Evolutionary conservation across 352 stramenopile genomes (phyloP), one percentile per base, ranked within the genome.

Genomic region (Phytopythium vexans): DNA sequence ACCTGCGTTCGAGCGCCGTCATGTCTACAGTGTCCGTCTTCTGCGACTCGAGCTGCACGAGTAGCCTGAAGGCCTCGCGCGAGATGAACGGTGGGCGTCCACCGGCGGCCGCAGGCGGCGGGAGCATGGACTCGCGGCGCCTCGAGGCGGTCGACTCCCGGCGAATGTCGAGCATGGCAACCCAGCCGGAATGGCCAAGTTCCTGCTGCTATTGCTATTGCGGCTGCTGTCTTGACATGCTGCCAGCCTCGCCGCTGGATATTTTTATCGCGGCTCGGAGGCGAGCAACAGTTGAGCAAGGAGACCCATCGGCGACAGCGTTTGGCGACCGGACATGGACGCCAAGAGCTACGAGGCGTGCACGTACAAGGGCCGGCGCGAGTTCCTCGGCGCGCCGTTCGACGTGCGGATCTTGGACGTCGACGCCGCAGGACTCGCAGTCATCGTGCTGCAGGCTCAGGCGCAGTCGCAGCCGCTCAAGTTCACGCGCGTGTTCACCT

Each of bases 361-460:
- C 53, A 77, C 67, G 63, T 89, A 84, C 67, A 81, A 82, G 54
- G 72, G 75, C 37, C 72, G 71, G 0, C 71, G 76, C 54, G 73
- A 76, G 36, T 88, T 87, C 33, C 66, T 87, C 11, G 72, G 74
- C n/a, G 64, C 65, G 35, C 70, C 83, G 50, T 86, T 82, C 51
- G 81, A 93, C 33, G 74, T 92, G 46, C 70, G 74, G 49, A 57
- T 91, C 27, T 82, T 93, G 33, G 74, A 91, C 34, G 70, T 94
- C 27, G 77, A 90, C 49, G 81, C 80, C 37, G 74, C 74, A 21
- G 82, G 77, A 33, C 62, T 92, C 33, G 70, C 70, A 8, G 79
- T 82, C 9, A 60, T 94, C 12, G 66, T 78, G 27, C 70, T 82
- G 41, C 72, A 77, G 44, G 40, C 54, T 4, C 48, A 60, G 32